phyloP scores from a whole-genome alignment of 768 basidiomycete species.

The Lentinula detonsa region DNA sequence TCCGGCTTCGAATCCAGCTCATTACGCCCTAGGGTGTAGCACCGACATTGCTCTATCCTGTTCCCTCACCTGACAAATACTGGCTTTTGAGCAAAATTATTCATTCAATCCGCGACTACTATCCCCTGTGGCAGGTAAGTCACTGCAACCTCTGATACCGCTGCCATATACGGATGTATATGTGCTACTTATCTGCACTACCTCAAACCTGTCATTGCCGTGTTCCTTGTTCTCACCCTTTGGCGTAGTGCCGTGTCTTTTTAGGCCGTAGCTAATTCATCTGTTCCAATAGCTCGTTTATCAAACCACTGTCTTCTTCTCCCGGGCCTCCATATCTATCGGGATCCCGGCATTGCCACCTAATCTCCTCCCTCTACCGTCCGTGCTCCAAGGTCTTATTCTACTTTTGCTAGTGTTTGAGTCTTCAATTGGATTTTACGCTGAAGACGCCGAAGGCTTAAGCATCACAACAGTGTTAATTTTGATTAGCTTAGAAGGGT shows the following conservation, averaged over 20 bases:
- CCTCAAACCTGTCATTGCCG: not conserved
- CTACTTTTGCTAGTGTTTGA: slow-evolving; percentile 59
- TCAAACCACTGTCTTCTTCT: slow-evolving; percentile 88
- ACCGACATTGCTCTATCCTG: slow-evolving; percentile 84
- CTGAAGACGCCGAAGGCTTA: slow-evolving; percentile 30
- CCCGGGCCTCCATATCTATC: slow-evolving; percentile 84
- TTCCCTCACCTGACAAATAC: slow-evolving; percentile 57
- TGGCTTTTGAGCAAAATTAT: slow-evolving; percentile 73
- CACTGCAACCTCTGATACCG: not conserved
- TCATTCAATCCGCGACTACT: slow-evolving; percentile 83
- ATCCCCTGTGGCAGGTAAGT: slow-evolving; percentile 88
- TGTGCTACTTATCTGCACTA: slow-evolving; percentile 6
- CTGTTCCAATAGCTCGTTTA: slow-evolving; percentile 59
- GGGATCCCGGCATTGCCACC: slow-evolving; percentile 76
- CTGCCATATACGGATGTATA: not conserved
- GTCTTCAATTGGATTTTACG: slow-evolving; percentile 63
- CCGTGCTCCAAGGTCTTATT: slow-evolving; percentile 65
- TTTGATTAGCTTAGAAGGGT: slow-evolving; percentile 82
- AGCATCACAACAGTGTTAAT: slow-evolving; percentile 64
- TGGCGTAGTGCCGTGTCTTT: not conserved
- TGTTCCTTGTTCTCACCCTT: not conserved
- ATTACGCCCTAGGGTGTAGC: slow-evolving; percentile 60
- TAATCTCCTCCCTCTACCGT: slow-evolving; percentile 65
- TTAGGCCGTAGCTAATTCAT: too few species aligned
- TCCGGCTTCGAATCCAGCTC: not conserved